Conservation (phyloP, 495 filamentous ascomycete genomes). For the Cercophora sp. region DNA sequence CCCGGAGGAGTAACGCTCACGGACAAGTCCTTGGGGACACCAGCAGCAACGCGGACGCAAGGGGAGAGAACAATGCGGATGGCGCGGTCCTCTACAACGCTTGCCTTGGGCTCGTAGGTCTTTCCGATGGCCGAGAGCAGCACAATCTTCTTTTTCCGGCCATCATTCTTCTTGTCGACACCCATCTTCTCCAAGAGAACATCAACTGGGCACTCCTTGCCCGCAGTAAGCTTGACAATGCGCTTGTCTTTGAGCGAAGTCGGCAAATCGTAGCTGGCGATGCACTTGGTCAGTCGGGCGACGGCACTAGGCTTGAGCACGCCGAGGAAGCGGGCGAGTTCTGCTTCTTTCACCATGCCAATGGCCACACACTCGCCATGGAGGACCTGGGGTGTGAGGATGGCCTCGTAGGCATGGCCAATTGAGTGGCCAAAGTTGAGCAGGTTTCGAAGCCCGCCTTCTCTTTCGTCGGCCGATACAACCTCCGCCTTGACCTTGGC, state of each 20-base stretch:
- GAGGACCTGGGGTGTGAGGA: constrained; percentile 89
- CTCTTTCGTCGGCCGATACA: constrained; percentile 87
- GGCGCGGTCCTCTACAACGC: constrained; percentile 77
- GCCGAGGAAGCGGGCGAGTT: constrained; percentile 85
- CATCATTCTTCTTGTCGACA: constrained; percentile 98
- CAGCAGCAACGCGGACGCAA: constrained; percentile 68
- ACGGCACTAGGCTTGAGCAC: constrained; percentile 84
- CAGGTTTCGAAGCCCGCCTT: constrained; percentile 90
- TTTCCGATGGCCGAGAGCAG: constrained; percentile 86
- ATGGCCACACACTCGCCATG: constrained; percentile 96
- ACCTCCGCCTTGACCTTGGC: constrained; percentile 89
- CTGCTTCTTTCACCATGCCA: constrained; percentile 97
- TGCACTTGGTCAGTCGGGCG: constrained; percentile 82
- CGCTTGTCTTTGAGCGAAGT: constrained; percentile 79
- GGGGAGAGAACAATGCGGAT: constrained; percentile 82
- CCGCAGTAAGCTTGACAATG: constrained; percentile 79
- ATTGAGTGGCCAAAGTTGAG: constrained; percentile 98
- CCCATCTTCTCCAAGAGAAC: constrained; percentile 87
- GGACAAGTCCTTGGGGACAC: constrained; percentile 56
- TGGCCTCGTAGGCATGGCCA: constrained; percentile 92
- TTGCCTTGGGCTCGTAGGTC: constrained; percentile 82
- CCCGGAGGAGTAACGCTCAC: constrained; percentile 84
- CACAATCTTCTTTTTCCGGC: constrained; percentile 94
- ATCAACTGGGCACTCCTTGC: constrained; percentile 88
- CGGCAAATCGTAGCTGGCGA: constrained; percentile 88